Evolutionary conservation across 139 green algal species (phyloP).

Genomic region (Prasinococcaceae sp.): DNA sequence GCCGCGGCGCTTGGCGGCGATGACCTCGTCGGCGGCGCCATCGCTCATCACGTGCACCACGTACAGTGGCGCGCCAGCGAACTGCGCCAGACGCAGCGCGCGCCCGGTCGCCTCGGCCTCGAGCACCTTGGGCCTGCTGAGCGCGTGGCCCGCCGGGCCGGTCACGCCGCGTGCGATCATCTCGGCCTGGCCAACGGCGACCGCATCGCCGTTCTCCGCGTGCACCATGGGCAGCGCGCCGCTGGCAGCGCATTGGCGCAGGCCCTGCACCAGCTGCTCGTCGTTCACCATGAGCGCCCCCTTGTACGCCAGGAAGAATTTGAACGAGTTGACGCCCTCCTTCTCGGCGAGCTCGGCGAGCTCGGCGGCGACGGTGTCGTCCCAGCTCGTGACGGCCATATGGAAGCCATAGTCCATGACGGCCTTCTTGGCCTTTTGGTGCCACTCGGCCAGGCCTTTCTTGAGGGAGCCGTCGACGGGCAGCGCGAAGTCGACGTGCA

Average conservation of each 20-base stretch:
- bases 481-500: slow-evolving; percentile 93
- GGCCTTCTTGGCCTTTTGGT: slow-evolving; percentile 21
- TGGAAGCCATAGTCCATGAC: slow-evolving; percentile 93
- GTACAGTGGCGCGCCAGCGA: slow-evolving; percentile 76
- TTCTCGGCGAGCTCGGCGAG: slow-evolving; percentile 52
- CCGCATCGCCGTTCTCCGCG: slow-evolving; percentile 80
- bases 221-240: slow-evolving; percentile 78
- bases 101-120: slow-evolving; percentile 78
- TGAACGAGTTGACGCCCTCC: slow-evolving; percentile 91
- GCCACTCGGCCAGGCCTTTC: slow-evolving; percentile 38
- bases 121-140: slow-evolving; percentile 61
- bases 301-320: slow-evolving; percentile 99
- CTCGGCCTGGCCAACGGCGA: slow-evolving; percentile 49
- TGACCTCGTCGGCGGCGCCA: slow-evolving; percentile 67
- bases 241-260: slow-evolving; percentile 64
- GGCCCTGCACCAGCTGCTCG: slow-evolving; percentile 62
- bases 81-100: slow-evolving; percentile 63
- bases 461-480: slow-evolving; percentile 57
- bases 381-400: slow-evolving; percentile 85
- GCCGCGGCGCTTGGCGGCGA: too few relatives aligned
- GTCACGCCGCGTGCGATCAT: slow-evolving; percentile 51
- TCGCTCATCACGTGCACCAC: slow-evolving; percentile 92
- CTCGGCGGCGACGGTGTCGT: slow-evolving; percentile 45
- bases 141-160: slow-evolving; percentile 68
- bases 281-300: slow-evolving; percentile 44